phyloP scores from a whole-genome alignment of 2,329 filamentous ascomycete species.

The Neophaeococcomyces mojaviensis region DNA sequence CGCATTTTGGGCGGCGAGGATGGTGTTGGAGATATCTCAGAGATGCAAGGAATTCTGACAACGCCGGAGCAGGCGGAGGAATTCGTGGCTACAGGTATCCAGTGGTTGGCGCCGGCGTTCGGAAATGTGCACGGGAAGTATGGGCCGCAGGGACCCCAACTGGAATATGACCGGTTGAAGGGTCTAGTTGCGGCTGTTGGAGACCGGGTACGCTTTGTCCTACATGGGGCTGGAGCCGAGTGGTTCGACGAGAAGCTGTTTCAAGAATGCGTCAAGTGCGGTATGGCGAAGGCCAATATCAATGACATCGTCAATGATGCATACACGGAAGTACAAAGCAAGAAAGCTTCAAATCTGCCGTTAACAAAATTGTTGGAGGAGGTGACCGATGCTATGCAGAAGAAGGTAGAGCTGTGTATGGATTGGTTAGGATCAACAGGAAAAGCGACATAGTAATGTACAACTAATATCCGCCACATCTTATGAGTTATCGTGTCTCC shows the following conservation, averaged over 20 bases:
- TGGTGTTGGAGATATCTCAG: slow-evolving; percentile 60
- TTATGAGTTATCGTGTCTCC: too few species aligned
- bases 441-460: slow-evolving; percentile 28
- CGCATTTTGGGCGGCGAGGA: slow-evolving; percentile 68
- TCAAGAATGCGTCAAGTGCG: slow-evolving; percentile 46
- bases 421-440: slow-evolving; percentile 41
- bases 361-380: slow-evolving; percentile 50
- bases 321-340: slow-evolving; percentile 43
- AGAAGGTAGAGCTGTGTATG: slow-evolving; percentile 49
- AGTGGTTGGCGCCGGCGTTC: slow-evolving; percentile 67
- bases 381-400: slow-evolving; percentile 48
- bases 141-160: slow-evolving; percentile 21
- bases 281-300: slow-evolving; percentile 48
- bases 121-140: slow-evolving; percentile 72
- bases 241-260: slow-evolving; percentile 50
- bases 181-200: slow-evolving; percentile 45
- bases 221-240: slow-evolving; percentile 48
- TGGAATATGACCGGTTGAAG: slow-evolving; percentile 37
- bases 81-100: slow-evolving; percentile 64
- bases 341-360: slow-evolving; percentile 45
- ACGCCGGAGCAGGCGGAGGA: slow-evolving; percentile 62
- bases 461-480: too few species aligned
- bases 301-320: slow-evolving; percentile 17
- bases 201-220: slow-evolving; percentile 44
- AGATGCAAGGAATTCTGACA: slow-evolving; percentile 57